Base-by-base conservation (phyloP, 2,329 filamentous ascomycete genomes). In the Penicillium sp. region DNA sequence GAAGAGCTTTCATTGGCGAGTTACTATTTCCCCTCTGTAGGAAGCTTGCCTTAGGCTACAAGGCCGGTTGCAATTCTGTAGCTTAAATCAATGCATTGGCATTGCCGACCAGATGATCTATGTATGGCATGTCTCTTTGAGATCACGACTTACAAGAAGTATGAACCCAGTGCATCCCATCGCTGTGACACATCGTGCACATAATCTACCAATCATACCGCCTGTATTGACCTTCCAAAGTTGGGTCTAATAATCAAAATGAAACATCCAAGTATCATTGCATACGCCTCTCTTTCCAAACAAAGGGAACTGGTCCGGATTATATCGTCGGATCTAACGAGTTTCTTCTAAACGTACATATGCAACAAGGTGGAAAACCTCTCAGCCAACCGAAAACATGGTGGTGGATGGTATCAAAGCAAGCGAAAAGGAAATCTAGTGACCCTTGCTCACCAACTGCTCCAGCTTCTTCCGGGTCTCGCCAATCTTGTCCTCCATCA, bases 391-490 rank as follows among this genome's bases (percentile, higher is more conserved):
- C 46, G 44, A 57, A 42, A 14, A 29, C 35, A 44, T 49, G 48
- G 27, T 29, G 51, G 53, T 49, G 23, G 37, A 40, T 52, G 31
- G 41, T 56, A 60, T 60, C 42, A 58, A 60, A 53, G 45, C 47
- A 53, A 53, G 29, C 42, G 31, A 54, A 22, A 51, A 49, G 60
- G 31, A 55, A 51, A 51, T 62, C 79, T 83, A 92, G 82, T 89
- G 89, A 54, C 91, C 92, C 82, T 95, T 92, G 80, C 85, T 90
- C 52, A 97, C 90, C 91, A 92, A 94, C 58, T 85, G 86, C 81
- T 97, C 92, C 55, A 97, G 79, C 48, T 83, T 82, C 75, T 92
- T 88, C 66, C 92, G 84, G 55, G 85, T 88, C 52, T 87, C 84
- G 57, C 82, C 84, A 51, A 96, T 88, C 79, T 90, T 92, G 59